Base-by-base conservation (phyloP, 2,329 filamentous ascomycete genomes). In the Nectriaceae sp. region DNA sequence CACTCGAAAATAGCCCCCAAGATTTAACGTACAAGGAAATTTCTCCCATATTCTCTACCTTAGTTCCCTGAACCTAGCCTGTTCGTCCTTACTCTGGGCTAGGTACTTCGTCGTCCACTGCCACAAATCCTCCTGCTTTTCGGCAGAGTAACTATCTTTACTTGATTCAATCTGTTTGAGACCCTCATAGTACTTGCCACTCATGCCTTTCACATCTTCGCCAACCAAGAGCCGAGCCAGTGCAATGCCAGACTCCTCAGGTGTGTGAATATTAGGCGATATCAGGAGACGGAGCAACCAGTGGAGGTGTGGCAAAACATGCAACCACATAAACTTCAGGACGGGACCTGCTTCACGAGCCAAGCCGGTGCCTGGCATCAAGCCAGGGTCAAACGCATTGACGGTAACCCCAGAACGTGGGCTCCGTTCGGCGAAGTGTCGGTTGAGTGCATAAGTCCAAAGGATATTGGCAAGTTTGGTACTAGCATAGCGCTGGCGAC, bases 121-220 rank as follows among this genome's bases (percentile, higher is more conserved):
- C 48, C 48, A 50, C 20, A 50, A 37, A 21, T 50, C 48, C 10
- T 50, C 48, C 21, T 50, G 48, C 38, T 50, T 50, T 22, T 22
- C 21, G 19, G 13, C 5, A 10, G 39, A 39, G n/a, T 50, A 50
- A 24, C 43, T 46, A 20, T 42, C 48, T 13, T 40, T 24, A 26
- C 48, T 50, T 3, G 48, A 50, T 6, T 37, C 16, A 11, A 50
- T 50, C 24, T 35, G 31, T 16, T 46, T 46, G 10, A 24, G 33
- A 3, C 48, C 48, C n/a, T 50, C 43, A 35, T 29, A 50, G 24
- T 50, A 50, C 21, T 19, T 18, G 6, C 48, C 48, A 13, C 33
- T 43, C 36, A 18, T 35, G 6, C 44, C 40, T 16, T 39, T 44
- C 8, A 46, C 21, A 22, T 46, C 44, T 4, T 4, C 16, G 10